Evolutionary conservation across 352 stramenopile genomes (phyloP).

Genomic region (Globisporangium abappressorium): DNA sequence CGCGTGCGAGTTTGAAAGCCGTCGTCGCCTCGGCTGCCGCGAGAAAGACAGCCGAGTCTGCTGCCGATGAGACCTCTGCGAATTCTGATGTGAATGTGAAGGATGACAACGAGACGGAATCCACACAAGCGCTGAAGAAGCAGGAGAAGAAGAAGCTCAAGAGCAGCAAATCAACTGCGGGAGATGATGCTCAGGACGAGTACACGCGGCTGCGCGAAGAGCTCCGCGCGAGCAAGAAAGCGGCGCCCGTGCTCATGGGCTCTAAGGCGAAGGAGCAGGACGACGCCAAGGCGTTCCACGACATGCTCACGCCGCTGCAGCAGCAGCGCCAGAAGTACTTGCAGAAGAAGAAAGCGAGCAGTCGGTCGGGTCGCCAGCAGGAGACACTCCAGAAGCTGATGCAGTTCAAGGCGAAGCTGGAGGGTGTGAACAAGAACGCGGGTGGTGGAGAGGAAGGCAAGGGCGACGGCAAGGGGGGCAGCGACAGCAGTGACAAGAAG

Average conservation of each 20-base stretch:
- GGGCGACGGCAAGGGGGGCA: neutral
- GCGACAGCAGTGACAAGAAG: constrained; percentile 8
- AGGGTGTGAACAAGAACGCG: constrained; percentile 35
- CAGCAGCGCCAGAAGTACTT: constrained; percentile 74
- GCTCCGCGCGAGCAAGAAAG: constrained; percentile 61
- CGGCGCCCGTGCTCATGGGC: constrained; percentile 48
- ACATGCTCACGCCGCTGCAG: constrained; percentile 77
- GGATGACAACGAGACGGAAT: neutral
- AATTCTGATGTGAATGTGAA: neutral
- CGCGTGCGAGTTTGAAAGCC: constrained; percentile 20
- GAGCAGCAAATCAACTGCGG: constrained; percentile 12
- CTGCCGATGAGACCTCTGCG: neutral
- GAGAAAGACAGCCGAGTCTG: neutral
- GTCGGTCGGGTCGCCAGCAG: constrained; percentile 48
- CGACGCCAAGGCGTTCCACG: constrained; percentile 45
- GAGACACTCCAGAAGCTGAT: constrained; percentile 70
- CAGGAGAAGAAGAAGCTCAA: constrained; percentile 12
- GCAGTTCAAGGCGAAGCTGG: constrained; percentile 56
- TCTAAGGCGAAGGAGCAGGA: constrained; percentile 60
- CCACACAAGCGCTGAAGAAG: neutral
- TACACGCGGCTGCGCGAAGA: constrained; percentile 69
- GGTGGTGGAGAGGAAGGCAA: constrained; percentile 9
- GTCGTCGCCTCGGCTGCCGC: constrained; percentile 7
- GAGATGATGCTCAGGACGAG: constrained; percentile 41
- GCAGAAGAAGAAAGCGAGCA: constrained; percentile 56